These are phyloP conservation scores for Blastobotrys illinoisensis DNA, from an alignment of 1,139 yeast species.

Conservation along the genomic window DNA sequence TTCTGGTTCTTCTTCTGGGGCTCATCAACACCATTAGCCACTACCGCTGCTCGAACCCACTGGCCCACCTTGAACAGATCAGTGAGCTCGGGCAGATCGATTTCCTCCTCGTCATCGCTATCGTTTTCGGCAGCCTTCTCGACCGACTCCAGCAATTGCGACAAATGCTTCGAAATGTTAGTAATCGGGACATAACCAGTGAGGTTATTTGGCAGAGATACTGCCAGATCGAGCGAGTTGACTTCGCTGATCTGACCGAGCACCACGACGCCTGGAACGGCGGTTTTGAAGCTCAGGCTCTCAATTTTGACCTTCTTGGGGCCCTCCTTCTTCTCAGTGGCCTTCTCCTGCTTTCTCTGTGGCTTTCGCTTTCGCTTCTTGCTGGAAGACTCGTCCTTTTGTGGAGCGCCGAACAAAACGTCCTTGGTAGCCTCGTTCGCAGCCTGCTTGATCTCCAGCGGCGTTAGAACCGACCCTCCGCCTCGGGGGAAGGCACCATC, in stretches of 20 bases:
- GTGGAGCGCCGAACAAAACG: conserved; percentile 58
- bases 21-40: conserved; percentile 35
- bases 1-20: conserved; percentile 18
- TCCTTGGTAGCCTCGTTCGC: conserved; percentile 89
- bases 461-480: conserved; percentile 61
- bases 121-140: conserved; percentile 40
- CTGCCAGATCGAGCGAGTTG: conserved; percentile 54
- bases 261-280: conserved; percentile 65
- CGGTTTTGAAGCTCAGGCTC: conserved; percentile 52
- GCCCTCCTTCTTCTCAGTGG: conserved; percentile 20
- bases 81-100: conserved; percentile 34
- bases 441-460: conserved; percentile 87
- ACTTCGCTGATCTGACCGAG: conserved; percentile 70
- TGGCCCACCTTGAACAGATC: conserved; percentile 65
- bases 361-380: conserved; percentile 16
- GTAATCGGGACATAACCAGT: conserved; percentile 78
- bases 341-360: conserved; percentile 27
- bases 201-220: conserved; percentile 78
- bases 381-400: conserved; percentile 1
- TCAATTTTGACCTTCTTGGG: conserved; percentile 43
- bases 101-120: conserved; percentile 28
- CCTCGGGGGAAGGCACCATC: conserved; percentile 64
- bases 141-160: conserved; percentile 50
- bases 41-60: conserved; percentile 78
- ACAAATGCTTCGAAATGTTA: conserved; percentile 60